These are phyloP conservation scores for Cyclostephanos invisitatus DNA, from an alignment of 108 stramenopile species.

Conservation along the genomic window DNA sequence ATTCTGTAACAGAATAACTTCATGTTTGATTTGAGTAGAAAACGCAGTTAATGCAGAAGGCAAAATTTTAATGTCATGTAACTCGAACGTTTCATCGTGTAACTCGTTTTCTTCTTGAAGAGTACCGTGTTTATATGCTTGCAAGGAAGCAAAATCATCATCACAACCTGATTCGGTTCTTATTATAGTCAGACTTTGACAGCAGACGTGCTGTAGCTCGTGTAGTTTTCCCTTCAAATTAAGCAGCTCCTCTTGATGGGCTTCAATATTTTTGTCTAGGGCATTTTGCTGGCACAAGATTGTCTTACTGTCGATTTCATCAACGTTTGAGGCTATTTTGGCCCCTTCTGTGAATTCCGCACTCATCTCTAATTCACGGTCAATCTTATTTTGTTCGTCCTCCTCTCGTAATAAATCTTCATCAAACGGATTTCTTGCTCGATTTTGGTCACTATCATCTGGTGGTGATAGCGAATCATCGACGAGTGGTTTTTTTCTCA, in stretches of 20 bases:
- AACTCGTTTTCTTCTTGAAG: slow-evolving; percentile 18
- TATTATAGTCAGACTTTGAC: not conserved
- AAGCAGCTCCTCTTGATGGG: slow-evolving; percentile 3
- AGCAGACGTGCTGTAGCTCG: slow-evolving; percentile 1
- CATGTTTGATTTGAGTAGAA: slow-evolving; percentile 15
- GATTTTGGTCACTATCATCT: slow-evolving; percentile 3
- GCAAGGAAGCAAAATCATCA: not conserved
- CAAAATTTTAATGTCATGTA: slow-evolving; percentile 22
- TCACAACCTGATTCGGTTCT: slow-evolving; percentile 1
- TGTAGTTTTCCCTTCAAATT: not conserved
- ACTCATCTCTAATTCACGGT: slow-evolving; percentile 1
- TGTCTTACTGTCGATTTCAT: slow-evolving; percentile 3
- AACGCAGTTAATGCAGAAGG: slow-evolving; percentile 12
- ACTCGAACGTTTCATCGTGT: slow-evolving; percentile 7
- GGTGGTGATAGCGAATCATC: not conserved
- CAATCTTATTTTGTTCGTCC: not conserved
- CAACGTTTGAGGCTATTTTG: not conserved
- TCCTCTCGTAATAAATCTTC: not conserved
- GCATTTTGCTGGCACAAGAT: slow-evolving; percentile 13
- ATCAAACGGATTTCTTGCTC: slow-evolving; percentile 8
- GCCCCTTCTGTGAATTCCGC: slow-evolving; percentile 9
- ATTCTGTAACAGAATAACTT: slow-evolving; percentile 29
- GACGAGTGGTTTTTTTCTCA: not conserved
- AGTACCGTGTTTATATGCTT: no score
- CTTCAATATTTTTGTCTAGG: slow-evolving; percentile 2